Conservation (phyloP, 768 basidiomycete species). For the Suillus subluteus region DNA sequence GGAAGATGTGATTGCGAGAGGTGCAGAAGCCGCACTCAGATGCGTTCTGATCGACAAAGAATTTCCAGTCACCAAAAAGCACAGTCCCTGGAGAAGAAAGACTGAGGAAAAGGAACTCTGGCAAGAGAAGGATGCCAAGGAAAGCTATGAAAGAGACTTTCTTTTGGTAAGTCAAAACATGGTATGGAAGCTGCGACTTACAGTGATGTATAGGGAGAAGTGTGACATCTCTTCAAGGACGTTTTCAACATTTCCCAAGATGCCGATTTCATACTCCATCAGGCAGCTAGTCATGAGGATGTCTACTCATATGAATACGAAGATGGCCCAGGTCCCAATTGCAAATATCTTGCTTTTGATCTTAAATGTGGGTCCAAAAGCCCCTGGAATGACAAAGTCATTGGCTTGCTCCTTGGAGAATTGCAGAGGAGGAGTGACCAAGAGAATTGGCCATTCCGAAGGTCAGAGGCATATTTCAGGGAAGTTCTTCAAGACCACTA, state of each 20-base stretch:
- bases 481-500: not conserved
- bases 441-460: constrained; percentile 12
- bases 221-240: constrained; percentile 12
- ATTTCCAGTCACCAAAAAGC: not conserved
- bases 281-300: not conserved
- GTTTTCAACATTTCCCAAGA: constrained; percentile 14
- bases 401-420: constrained; percentile 1
- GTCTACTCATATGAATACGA: constrained; percentile 14
- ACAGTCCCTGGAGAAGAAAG: constrained; percentile 5
- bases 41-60: not conserved
- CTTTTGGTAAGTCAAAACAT: constrained; percentile 10
- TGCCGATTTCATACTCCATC: constrained; percentile 9
- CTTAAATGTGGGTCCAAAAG: not conserved
- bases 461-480: not conserved
- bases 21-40: too few relatives aligned
- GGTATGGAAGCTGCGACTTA: not conserved
- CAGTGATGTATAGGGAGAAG: not conserved
- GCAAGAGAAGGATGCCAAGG: constrained; percentile 1
- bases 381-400: not conserved
- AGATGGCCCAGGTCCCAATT: constrained; percentile 13
- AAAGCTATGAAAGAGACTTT: constrained; percentile 9
- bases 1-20: not conserved
- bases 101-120: not conserved
- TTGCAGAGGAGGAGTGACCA: not conserved
- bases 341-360: constrained; percentile 9